Percentiles rank a stretch among this genome's conserved stretches.
Evolutionary conservation across 1,284 basidiomycete genomes (phyloP).

Genomic region (Tilletia setariae): DNA sequence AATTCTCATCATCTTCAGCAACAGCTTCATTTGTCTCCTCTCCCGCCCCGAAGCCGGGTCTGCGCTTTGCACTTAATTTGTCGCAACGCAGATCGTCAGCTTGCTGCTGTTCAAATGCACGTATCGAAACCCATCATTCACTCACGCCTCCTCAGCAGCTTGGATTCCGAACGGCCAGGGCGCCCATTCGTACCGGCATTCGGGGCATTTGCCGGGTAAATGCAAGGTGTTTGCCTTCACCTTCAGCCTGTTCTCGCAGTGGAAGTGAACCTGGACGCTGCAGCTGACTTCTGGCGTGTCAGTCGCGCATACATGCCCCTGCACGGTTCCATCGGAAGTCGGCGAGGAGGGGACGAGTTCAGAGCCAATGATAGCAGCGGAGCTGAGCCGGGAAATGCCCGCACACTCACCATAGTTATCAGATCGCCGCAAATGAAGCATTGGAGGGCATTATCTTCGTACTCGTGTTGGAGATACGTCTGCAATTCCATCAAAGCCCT

Average conservation of each 20-base stretch:
- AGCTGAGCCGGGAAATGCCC: background rate
- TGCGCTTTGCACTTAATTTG: background rate
- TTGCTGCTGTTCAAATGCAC: no score
- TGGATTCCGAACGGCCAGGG: slow-evolving; percentile 5
- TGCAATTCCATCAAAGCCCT: slow-evolving; percentile 72
- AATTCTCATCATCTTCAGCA: background rate
- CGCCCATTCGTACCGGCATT: slow-evolving; percentile 9
- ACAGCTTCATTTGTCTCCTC: background rate
- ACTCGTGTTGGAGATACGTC: slow-evolving; percentile 71
- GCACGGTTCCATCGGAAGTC: background rate
- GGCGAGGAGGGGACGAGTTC: background rate
- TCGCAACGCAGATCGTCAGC: background rate
- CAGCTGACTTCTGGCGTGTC: slow-evolving; percentile 11
- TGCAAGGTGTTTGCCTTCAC: background rate
- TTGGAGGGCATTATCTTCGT: slow-evolving; percentile 43
- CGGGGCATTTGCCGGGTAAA: slow-evolving; percentile 7
- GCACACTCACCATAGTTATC: background rate
- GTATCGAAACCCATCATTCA: no score
- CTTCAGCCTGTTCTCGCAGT: background rate
- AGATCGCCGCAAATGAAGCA: slow-evolving; percentile 12
- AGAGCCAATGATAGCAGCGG: background rate
- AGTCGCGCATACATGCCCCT: slow-evolving; percentile 8
- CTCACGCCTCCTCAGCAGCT: slow-evolving; percentile 9
- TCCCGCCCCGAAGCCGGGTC: background rate
- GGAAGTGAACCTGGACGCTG: slow-evolving; percentile 2